These are phyloP conservation scores for Cicer bijugum DNA, from an alignment of 306 rosid genomes.

Conservation along the genomic window DNA sequence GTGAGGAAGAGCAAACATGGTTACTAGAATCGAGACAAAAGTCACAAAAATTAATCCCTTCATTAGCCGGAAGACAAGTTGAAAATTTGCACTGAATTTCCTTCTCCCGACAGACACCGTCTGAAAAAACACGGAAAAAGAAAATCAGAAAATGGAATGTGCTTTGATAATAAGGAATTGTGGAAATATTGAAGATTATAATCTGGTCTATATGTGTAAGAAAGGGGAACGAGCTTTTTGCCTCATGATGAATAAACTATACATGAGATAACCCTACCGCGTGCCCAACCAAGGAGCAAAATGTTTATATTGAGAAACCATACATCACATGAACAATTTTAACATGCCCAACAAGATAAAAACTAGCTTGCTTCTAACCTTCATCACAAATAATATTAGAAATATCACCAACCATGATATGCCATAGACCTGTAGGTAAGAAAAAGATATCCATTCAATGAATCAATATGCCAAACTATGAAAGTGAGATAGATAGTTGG, in stretches of 20 bases:
- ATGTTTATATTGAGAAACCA: constrained; percentile 30
- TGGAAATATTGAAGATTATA: not conserved
- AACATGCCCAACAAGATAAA: constrained; percentile 27
- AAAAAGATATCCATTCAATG: constrained; percentile 24
- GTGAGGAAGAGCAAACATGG: constrained; percentile 81
- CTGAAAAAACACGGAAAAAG: constrained; percentile 49
- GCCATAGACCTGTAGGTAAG: constrained; percentile 80
- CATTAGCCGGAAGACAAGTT: constrained; percentile 88
- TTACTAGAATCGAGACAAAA: constrained; percentile 76
- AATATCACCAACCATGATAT: constrained; percentile 94
- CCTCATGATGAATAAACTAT: constrained; percentile 1
- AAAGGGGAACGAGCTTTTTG: not conserved
- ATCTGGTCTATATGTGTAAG: not conserved
- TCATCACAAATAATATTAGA: constrained; percentile 81
- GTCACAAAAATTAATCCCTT: constrained; percentile 91
- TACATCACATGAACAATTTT: constrained; percentile 30
- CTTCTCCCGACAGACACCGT: constrained; percentile 91
- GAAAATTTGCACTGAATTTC: constrained; percentile 86
- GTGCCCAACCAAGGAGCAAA: not conserved
- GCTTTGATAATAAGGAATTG: not conserved
- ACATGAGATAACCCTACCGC: not conserved
- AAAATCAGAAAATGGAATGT: constrained; percentile 29
- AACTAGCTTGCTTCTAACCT: constrained; percentile 61
- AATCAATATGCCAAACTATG: constrained; percentile 12
- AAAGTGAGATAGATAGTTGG: constrained; percentile 1